phyloP scores from a whole-genome alignment of 106 monocot genomes.

The Dendrobium nobile region DNA sequence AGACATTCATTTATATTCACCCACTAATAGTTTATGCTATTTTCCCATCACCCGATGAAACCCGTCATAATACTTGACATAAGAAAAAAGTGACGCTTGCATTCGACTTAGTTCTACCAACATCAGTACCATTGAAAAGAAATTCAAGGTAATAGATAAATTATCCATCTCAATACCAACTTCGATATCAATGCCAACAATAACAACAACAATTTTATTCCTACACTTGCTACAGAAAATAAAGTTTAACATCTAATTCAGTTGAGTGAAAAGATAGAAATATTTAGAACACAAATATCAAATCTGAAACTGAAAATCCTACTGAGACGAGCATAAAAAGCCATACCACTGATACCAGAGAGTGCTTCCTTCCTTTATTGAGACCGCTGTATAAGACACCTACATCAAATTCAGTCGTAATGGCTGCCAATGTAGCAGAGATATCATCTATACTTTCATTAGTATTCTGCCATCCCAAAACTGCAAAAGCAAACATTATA shows the following conservation, averaged over 20 bases:
- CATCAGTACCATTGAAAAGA: no score
- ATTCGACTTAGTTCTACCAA: not conserved
- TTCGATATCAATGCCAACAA: not conserved
- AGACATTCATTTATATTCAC: no score
- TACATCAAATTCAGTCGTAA: constrained; percentile 68
- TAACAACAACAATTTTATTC: not conserved
- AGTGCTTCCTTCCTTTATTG: constrained; percentile 54
- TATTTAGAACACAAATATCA: not conserved
- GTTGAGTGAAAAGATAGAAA: not conserved
- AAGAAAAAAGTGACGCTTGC: not conserved
- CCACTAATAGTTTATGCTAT: not conserved
- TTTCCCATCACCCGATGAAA: not conserved
- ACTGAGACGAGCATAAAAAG: not conserved
- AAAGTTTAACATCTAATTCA: not conserved
- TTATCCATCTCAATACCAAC: not conserved
- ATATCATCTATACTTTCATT: constrained; percentile 83
- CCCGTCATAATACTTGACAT: not conserved
- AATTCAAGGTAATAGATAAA: no score
- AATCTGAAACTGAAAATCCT: not conserved
- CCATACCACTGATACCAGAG: constrained; percentile 89
- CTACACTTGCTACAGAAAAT: not conserved
- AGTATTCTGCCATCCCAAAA: constrained; percentile 90
- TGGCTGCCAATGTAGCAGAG: constrained; percentile 76
- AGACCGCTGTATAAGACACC: constrained; percentile 65
- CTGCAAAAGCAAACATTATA: constrained; percentile 32